Evolutionary conservation across 768 basidiomycete species (phyloP), one percentile per base, ranked within the genome.

Genomic region (Phaeotremella skinneri): DNA sequence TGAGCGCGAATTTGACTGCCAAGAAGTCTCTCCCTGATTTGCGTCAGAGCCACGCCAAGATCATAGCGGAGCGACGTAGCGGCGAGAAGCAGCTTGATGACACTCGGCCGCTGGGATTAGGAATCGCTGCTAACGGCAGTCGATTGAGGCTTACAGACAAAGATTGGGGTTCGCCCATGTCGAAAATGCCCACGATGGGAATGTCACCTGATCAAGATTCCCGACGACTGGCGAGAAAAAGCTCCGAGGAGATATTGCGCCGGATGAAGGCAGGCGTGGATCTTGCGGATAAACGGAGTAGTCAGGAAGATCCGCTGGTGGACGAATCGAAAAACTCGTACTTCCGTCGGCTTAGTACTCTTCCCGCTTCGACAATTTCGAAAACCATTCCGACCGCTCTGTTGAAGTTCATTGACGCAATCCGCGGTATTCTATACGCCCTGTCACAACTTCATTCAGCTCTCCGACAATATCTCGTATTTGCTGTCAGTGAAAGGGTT

Each of bases 11-110:
- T 1, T 59, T 80, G 6, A 67, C 69, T 2, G 57, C 80, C 31
- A 92, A 90, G 80, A 89, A 92, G 78, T 91, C 90, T 57, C 80
- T 94, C 56, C 91, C 92, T 5, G 91, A 96, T 70, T 79, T 94
- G 48, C 83, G 88, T 26, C 83, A 77, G 49, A 75, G 71, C 45
- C 79, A 79, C 55, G 72, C 75, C 31, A 71, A 75, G 53, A 79
- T 78, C 61, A 73, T 79, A 7, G 65, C 67, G 25, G 78, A 80
- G 30, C 66, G 78, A 4, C 54, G 68, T 9, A 62, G 63, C 25
- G 61, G 63, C 26, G 65, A 58, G 4, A 41, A 54, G 25, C 54
- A 56, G 6, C 34, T 58, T 3, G 59, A 63, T 17, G 62, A 64
- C 26, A 51, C 49, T 41, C 52, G 65, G 25, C 54, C 61, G 1